Evolutionary conservation across 2,329 filamentous ascomycete genomes (phyloP).

Genomic region (Colletotrichum endophyticum): DNA sequence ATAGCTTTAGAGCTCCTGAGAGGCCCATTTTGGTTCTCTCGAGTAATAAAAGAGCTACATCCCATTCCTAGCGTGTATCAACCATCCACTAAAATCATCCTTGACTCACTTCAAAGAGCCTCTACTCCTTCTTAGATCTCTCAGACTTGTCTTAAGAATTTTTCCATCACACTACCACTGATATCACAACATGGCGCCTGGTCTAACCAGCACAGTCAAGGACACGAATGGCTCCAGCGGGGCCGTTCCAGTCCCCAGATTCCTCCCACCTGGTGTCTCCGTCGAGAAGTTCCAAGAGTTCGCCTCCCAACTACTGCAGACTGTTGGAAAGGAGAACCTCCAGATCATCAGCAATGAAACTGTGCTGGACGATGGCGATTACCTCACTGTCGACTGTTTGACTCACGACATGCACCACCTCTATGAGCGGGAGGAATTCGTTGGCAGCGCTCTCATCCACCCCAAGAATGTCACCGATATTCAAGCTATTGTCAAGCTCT

Average conservation of each 20-base stretch:
- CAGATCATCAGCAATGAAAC: constrained; percentile 9
- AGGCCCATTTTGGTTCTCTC: background rate
- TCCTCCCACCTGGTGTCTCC: background rate
- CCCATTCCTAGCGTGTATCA: background rate
- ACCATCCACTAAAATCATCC: background rate
- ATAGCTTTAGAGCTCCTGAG: background rate
- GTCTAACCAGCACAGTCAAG: background rate
- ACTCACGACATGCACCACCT: constrained; percentile 41
- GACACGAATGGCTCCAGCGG: background rate
- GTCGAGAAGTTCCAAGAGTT: constrained; percentile 1
- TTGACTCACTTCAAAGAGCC: background rate
- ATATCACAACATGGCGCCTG: background rate
- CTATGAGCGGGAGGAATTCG: constrained; percentile 46
- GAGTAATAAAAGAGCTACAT: background rate
- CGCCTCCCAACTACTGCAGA: background rate
- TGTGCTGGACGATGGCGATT: constrained; percentile 2
- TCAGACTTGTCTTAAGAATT: background rate
- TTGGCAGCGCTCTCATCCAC: constrained; percentile 42
- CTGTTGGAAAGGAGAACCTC: constrained; percentile 5
- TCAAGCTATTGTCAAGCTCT: constrained; percentile 48
- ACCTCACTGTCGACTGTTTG: constrained; percentile 5
- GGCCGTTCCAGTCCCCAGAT: background rate
- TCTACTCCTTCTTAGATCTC: background rate
- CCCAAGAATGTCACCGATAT: constrained; percentile 43
- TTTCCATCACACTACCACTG: background rate